These are phyloP conservation scores for Phytophthora pinifolia DNA, from an alignment of 352 stramenopile genomes.

Conservation along the genomic window DNA sequence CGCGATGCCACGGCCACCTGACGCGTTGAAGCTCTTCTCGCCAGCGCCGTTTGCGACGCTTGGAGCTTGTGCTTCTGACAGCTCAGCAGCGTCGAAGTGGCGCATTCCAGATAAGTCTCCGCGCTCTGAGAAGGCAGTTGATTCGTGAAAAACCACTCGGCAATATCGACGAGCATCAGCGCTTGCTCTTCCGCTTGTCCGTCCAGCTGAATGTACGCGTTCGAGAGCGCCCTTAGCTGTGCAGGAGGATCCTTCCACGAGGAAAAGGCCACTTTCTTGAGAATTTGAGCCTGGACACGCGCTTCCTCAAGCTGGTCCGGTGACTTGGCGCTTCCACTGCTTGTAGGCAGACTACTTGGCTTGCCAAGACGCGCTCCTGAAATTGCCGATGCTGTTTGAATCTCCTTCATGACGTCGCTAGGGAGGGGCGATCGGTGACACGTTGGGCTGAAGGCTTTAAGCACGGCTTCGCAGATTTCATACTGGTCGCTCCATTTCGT, in stretches of 20 bases:
- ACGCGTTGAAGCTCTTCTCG: constrained; percentile 16
- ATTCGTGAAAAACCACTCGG: constrained; percentile 84
- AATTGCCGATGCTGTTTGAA: constrained; percentile 53
- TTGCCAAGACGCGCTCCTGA: constrained; percentile 61
- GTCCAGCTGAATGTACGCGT: constrained; percentile 60
- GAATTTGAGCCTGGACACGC: constrained; percentile 59
- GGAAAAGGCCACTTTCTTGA: constrained; percentile 65
- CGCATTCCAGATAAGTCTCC: constrained; percentile 54
- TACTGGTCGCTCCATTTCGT: constrained; percentile 45
- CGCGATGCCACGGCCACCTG: constrained; percentile 9
- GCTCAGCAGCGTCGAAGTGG: constrained; percentile 41
- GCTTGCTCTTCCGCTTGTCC: constrained; percentile 62
- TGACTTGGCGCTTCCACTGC: constrained; percentile 20
- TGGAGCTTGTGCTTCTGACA: constrained; percentile 29
- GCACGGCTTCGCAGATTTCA: constrained; percentile 38
- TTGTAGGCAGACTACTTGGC: constrained; percentile 15
- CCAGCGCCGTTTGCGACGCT: constrained; percentile 8
- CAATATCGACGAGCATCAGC: constrained; percentile 75
- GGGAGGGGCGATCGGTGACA: constrained; percentile 22
- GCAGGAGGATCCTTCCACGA: constrained; percentile 55
- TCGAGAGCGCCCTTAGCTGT: constrained; percentile 58
- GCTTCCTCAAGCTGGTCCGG: constrained; percentile 44
- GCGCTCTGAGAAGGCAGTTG: constrained; percentile 59
- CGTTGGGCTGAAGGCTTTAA: constrained; percentile 22
- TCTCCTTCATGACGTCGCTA: constrained; percentile 41